phyloP scores from a whole-genome alignment of 306 rosid genomes.

The Medicago lupulina region DNA sequence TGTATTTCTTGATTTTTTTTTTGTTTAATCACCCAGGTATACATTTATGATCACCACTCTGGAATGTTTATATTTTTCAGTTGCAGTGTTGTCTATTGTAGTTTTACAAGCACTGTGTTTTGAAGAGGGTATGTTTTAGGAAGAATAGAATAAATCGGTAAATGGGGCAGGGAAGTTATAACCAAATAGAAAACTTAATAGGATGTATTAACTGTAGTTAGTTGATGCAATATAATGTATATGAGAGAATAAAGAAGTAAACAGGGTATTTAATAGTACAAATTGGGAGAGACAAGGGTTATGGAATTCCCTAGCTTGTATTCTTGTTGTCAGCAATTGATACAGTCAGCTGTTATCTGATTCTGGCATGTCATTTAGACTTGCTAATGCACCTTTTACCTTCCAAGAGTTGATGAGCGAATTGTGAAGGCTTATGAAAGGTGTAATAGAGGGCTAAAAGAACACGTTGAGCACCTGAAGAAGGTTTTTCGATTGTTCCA shows the following conservation, averaged over 20 bases:
- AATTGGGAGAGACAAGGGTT: neutral
- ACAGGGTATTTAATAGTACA: neutral
- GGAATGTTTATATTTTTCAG: conserved; percentile 16
- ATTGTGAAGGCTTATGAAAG: neutral
- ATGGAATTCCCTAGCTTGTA: conserved; percentile 13
- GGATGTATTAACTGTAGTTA: neutral
- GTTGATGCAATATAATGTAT: neutral
- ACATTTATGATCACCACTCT: conserved; percentile 15
- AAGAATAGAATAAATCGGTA: neutral
- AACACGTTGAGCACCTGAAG: neutral
- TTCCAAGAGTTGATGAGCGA: neutral
- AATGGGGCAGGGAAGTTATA: neutral
- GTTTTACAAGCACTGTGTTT: neutral
- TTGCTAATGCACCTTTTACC: neutral
- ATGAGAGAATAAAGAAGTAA: neutral
- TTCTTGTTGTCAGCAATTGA: neutral
- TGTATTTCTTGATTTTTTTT: conserved; percentile 26
- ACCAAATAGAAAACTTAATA: neutral
- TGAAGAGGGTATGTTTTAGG: neutral
- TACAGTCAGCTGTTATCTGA: neutral
- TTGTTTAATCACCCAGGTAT: neutral
- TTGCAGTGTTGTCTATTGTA: conserved; percentile 23
- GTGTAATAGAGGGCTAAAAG: neutral
- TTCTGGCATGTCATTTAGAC: neutral
- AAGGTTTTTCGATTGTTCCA: neutral